Conservation (phyloP, 352 stramenopile genomes). For the Phytophthora fragariaefolia region DNA sequence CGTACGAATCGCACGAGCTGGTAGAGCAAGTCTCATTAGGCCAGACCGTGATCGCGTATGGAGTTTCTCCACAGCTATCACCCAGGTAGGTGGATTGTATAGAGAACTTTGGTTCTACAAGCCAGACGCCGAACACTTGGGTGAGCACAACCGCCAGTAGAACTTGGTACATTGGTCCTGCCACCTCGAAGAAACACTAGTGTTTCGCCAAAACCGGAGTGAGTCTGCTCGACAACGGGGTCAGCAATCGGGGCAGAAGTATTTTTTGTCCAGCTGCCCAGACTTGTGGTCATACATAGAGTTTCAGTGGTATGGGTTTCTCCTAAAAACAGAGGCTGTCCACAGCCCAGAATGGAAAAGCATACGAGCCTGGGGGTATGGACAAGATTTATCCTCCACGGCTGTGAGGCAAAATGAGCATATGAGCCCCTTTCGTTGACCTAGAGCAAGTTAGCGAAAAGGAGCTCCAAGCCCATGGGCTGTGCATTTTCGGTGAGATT, state of each 20-base stretch:
- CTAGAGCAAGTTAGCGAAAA: constrained; percentile 10
- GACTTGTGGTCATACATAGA: constrained; percentile 1
- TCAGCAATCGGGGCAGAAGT: not conserved
- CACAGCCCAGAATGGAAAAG: constrained; percentile 18
- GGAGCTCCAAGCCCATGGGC: not conserved
- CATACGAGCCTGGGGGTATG: constrained; percentile 6
- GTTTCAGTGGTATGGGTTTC: constrained; percentile 17
- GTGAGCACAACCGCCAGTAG: not conserved
- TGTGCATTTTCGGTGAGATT: not conserved
- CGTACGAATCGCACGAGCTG: constrained; percentile 19
- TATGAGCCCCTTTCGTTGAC: not conserved
- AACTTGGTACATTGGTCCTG: constrained; percentile 1
- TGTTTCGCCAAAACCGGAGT: constrained; percentile 5
- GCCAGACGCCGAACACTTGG: not conserved
- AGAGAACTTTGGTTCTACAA: constrained; percentile 18
- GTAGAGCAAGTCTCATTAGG: constrained; percentile 21
- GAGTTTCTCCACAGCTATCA: constrained; percentile 20
- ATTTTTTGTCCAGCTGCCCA: not conserved
- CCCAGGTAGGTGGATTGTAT: constrained; percentile 28
- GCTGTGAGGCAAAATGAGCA: constrained; percentile 15
- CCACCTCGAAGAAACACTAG: not conserved
- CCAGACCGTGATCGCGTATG: constrained; percentile 25
- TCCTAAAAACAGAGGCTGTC: constrained; percentile 21
- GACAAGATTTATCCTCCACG: constrained; percentile 17
- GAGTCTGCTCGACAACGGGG: not conserved